phyloP scores from a whole-genome alignment of 139 green algal genomes.

The Pseudopediastrum boryanum region DNA sequence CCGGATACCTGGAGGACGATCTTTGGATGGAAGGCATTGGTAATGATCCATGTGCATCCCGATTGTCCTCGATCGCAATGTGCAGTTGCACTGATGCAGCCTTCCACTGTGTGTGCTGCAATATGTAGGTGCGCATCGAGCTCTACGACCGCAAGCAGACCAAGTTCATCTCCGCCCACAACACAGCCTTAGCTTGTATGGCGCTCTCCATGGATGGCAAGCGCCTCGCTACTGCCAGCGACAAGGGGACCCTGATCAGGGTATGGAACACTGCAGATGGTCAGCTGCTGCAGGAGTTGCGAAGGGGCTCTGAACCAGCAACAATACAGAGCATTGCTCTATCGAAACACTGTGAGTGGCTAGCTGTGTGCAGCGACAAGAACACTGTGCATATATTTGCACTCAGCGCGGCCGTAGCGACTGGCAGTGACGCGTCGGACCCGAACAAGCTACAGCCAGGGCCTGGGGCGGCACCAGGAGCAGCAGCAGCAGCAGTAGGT shows the following conservation, averaged over 20 bases:
- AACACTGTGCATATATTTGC: slow-evolving; percentile 90
- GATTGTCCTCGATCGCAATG: no score
- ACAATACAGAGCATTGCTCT: slow-evolving; percentile 89
- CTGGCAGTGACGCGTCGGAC: slow-evolving; percentile 24
- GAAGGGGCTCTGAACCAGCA: slow-evolving; percentile 86
- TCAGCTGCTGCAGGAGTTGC: slow-evolving; percentile 87
- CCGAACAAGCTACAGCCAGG: slow-evolving; percentile 3
- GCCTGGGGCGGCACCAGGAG: background rate
- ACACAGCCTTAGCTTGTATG: slow-evolving; percentile 75
- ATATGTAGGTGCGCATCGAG: slow-evolving; percentile 88
- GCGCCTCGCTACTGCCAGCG: slow-evolving; percentile 88
- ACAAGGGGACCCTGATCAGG: slow-evolving; percentile 91
- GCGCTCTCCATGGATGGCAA: slow-evolving; percentile 82
- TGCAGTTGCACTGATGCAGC: no score
- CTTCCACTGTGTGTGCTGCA: no score
- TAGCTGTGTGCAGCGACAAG: slow-evolving; percentile 91
- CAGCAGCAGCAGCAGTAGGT: background rate
- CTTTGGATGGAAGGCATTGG: no score
- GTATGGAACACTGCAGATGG: slow-evolving; percentile 90
- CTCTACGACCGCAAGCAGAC: slow-evolving; percentile 89
- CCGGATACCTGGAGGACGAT: no score
- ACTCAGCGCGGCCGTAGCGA: slow-evolving; percentile 64
- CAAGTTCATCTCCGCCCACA: slow-evolving; percentile 92
- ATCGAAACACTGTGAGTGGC: slow-evolving; percentile 72
- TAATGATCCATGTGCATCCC: no score